Evolutionary conservation across 805 yeast species (phyloP).

Genomic region (Torulaspora maleeae): DNA sequence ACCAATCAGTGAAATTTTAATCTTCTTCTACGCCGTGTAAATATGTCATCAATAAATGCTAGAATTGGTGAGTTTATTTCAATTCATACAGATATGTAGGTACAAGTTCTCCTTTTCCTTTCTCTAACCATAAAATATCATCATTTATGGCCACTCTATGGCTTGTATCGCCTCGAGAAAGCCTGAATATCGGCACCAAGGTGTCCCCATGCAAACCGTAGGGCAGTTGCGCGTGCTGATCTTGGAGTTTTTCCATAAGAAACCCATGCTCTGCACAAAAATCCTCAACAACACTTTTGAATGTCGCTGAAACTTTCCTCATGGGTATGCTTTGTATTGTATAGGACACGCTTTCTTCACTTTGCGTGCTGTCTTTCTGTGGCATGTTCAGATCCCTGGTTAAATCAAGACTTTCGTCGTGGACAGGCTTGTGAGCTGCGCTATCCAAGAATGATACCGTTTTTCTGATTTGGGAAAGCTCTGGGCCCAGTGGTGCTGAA

Average conservation of each 20-base stretch:
- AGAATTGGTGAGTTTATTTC: background rate
- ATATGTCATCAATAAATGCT: background rate
- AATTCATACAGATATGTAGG: conserved; percentile 14
- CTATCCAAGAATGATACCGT: conserved; percentile 12
- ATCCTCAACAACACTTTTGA: conserved; percentile 61
- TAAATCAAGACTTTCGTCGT: conserved; percentile 22
- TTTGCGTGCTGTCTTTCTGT: background rate
- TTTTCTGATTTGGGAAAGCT: conserved; percentile 11
- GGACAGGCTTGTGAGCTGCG: conserved; percentile 15
- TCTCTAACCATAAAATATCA: conserved; percentile 57
- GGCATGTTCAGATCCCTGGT: conserved; percentile 4
- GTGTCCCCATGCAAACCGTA: conserved; percentile 26
- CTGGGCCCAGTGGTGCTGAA: conserved; percentile 11
- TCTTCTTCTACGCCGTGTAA: conserved; percentile 1
- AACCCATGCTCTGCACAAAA: conserved; percentile 52
- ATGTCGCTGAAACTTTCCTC: conserved; percentile 43
- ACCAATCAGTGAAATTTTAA: background rate
- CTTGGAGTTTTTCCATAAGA: conserved; percentile 16
- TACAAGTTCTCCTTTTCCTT: conserved; percentile 6
- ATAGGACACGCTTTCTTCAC: conserved; percentile 4
- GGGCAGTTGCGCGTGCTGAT: conserved; percentile 21
- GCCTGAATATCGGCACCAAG: conserved; percentile 25
- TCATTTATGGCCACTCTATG: conserved; percentile 46
- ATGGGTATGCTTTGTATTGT: conserved; percentile 38
- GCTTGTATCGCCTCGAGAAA: conserved; percentile 5